Conservation (phyloP, 2,329 filamentous ascomycete species). For the Trichoderma lentiforme region DNA sequence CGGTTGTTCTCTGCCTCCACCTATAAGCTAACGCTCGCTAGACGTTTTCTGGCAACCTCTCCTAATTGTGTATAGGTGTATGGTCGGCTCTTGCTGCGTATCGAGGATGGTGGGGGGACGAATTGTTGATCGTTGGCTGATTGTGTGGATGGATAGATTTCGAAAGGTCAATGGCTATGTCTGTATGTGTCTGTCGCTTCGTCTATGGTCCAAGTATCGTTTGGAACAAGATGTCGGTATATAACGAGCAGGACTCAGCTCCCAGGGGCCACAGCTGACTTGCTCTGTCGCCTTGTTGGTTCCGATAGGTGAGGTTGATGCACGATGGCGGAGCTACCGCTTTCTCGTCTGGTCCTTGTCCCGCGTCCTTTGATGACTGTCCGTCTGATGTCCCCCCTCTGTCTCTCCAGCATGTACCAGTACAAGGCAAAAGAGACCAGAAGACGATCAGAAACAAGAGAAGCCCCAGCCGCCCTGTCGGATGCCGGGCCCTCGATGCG, state of each 20-base stretch:
- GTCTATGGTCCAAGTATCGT: background rate
- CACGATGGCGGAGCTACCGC: constrained; percentile 1
- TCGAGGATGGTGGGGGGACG: background rate
- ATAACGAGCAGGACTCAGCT: constrained; percentile 2
- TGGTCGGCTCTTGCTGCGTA: background rate
- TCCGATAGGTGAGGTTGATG: constrained; percentile 9
- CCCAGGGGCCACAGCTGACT: constrained; percentile 12
- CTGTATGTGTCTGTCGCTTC: background rate
- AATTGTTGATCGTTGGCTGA: background rate
- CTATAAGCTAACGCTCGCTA: background rate
- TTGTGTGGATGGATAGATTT: background rate
- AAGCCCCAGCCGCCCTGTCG: constrained; percentile 7
- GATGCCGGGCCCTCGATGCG: constrained; percentile 6
- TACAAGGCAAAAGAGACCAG: background rate
- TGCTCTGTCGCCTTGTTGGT: constrained; percentile 3
- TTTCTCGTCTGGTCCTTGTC: background rate
- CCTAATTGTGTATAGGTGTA: background rate
- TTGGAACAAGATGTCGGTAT: constrained; percentile 2
- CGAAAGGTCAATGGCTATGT: background rate
- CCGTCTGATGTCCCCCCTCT: background rate
- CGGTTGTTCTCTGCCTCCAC: background rate
- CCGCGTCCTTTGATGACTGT: background rate
- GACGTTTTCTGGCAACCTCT: background rate
- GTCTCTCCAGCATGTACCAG: background rate
- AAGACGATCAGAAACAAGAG: background rate